Base-by-base conservation (phyloP, 768 basidiomycete species). In the Suillus brevipes region DNA sequence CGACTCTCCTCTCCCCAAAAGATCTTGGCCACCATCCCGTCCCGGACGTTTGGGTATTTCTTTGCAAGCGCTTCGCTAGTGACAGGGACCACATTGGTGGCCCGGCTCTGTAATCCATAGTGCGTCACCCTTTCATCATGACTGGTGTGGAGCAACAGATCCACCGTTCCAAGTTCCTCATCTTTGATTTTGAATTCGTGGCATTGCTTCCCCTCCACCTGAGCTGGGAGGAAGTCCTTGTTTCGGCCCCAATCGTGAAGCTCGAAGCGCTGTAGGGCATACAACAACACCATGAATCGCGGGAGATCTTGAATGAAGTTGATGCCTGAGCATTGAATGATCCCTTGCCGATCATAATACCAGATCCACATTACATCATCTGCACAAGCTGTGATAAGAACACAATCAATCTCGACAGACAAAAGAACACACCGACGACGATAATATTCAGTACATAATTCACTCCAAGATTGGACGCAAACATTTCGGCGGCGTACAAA, bases 231-330 rank as follows among this genome's bases (percentile, higher is more conserved):
- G 6, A 49, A 13, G 12, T 49, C 16, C 1, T 52, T 52, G 25
- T 49, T 49, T 12, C 47, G 47, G 23, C 47, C 62, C 62, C 62
- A 63, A 38, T 58, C 18, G 4, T 58, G 18, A 12, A 28, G 25
- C 6, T 25, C 3, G 23, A 57, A 56, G 6, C 62, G 49, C 10
- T 63, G 62, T n/a, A 63, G 10, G 1, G 50, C 49, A 18, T 28
- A 58, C 16, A 63, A 28, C 52, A 63, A 4, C n/a, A 63, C 62
- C 34, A 63, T 16, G 25, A 57, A 63, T 23, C 55, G 62, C 14
- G 53, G 62, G 23, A 63, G 62, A 63, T 63, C 62, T 37, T 57
- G 16, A 16, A 63, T 25, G 10, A 63, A 63, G 38, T 63, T 42
- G 7, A 63, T 53, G 14, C 53, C 62, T 1, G 34, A 31, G 23